phyloP scores from a whole-genome alignment of 2,329 filamentous ascomycete species.

The Pseudogymnoascus pannorum region DNA sequence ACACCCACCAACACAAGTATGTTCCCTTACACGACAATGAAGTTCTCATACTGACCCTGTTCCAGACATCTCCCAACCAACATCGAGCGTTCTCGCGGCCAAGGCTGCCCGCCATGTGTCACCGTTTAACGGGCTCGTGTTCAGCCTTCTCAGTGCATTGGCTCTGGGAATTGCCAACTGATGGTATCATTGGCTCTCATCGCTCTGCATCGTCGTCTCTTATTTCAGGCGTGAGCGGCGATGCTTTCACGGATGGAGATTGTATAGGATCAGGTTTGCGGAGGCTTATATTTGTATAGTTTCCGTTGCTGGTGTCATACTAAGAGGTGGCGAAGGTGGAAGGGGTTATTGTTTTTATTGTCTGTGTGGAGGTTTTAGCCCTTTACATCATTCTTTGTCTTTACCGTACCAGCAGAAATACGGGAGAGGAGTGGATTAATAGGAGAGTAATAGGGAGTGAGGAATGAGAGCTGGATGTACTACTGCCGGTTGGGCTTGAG shows the following conservation, averaged over 20 bases:
- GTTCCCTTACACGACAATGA: neutral
- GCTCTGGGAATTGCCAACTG: neutral
- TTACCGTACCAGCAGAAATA: neutral
- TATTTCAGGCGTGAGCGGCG: neutral
- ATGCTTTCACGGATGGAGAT: neutral
- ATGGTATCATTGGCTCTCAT: neutral
- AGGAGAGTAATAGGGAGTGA: neutral
- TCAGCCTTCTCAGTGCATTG: neutral
- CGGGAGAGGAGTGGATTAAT: neutral
- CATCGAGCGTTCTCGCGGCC: neutral
- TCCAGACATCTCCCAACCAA: neutral
- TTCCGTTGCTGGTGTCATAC: slow-evolving; percentile 3
- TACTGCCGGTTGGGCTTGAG: neutral
- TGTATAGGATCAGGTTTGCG: slow-evolving; percentile 8
- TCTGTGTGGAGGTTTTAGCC: slow-evolving; percentile 6
- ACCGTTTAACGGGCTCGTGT: neutral
- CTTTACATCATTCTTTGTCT: slow-evolving; percentile 7
- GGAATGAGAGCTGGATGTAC: slow-evolving; percentile 1
- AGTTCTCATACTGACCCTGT: neutral
- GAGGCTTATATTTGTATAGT: slow-evolving; percentile 8
- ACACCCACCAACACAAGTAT: slow-evolving; percentile 3
- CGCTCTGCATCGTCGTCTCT: neutral
- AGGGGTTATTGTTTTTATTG: neutral
- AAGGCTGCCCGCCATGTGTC: neutral
- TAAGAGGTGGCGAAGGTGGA: neutral